Base-by-base conservation (phyloP, 2,329 filamentous ascomycete genomes). In the Coleophoma cylindrospora region DNA sequence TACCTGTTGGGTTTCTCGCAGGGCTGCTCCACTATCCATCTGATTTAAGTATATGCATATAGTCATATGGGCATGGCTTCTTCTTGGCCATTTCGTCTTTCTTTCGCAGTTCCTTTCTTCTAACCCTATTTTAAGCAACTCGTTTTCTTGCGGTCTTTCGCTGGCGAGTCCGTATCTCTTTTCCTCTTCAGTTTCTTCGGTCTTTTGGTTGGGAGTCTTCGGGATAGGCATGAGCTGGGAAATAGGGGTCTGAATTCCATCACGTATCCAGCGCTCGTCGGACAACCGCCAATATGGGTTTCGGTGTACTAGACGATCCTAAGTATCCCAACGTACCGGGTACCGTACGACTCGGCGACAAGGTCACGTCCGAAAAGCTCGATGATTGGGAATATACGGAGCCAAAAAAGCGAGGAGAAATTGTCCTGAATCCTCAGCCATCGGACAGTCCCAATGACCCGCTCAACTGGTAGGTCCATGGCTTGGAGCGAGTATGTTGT, bases 401-500 rank as follows among this genome's bases (percentile, higher is more conserved):
- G 17, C 34, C 45, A 13, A 40, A 44, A 15, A 45, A 45, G 22
- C 17, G 21, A 34, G 44, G 40, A 43, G 40, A 79, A 53, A 68
- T 80, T 43, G 69, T 76, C 22, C 69, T 80, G 27, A 70, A 73
- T 7, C 77, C 77, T 8, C 69, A 73, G 49, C 77, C 77, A 14
- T 74, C 72, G 14, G 64, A 70, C 50, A 74, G 71, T 12, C 72
- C 73, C 40, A 72, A 77, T 54, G 74, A 77, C 55, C 74, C 74
- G 27, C 64, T 77, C 50, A 74, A 74, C 53, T 77, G 74, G 74
- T 52, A 49, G 22, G 46, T 27, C 9, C 11, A 44, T 27, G 22
- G 9, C 5, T 21, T n/a, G 19, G 17, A 4, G 34, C 13, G 19
- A 19, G 10, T 15, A n/a, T 15, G 1, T 47, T 37, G 4, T 22